Evolutionary conservation across 169 alveolate species (phyloP).

Genomic region (Plasmodium yoelii): DNA sequence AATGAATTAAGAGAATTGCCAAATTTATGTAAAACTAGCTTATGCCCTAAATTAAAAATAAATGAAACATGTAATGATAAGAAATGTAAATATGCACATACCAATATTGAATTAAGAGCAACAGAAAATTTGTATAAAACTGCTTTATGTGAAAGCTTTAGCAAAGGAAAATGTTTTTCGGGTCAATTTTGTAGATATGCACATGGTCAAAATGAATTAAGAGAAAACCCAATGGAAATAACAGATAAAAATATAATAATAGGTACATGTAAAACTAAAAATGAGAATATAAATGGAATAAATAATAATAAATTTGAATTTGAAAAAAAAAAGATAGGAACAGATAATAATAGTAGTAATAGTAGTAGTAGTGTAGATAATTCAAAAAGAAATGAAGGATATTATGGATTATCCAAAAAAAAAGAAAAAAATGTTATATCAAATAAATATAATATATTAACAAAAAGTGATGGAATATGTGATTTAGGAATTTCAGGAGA

Average conservation of each 20-base stretch:
- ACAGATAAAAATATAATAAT: constrained; percentile 71
- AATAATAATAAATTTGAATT: constrained; percentile 38
- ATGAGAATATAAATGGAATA: constrained; percentile 25
- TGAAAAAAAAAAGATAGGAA: constrained; percentile 25
- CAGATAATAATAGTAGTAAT: constrained; percentile 1
- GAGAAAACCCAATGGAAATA: constrained; percentile 81
- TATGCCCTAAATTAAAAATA: constrained; percentile 77
- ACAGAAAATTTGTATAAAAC: constrained; percentile 83
- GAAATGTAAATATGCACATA: constrained; percentile 82
- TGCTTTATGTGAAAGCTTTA: constrained; percentile 80
- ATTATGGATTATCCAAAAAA: constrained; percentile 40
- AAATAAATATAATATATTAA: constrained; percentile 25
- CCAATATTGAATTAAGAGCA: constrained; percentile 79
- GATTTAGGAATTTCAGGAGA: constrained; percentile 23
- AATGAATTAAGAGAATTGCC: constrained; percentile 79
- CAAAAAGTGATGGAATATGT: constrained; percentile 36
- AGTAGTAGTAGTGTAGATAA: constrained; percentile 4
- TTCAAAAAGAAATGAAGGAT: constrained; percentile 36
- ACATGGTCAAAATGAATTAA: constrained; percentile 78
- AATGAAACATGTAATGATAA: constrained; percentile 74
- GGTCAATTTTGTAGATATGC: constrained; percentile 83
- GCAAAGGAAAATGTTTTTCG: constrained; percentile 81
- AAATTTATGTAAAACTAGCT: constrained; percentile 79
- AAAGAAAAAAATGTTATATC: constrained; percentile 15
- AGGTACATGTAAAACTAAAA: constrained; percentile 57